phyloP scores from a whole-genome alignment of 78 protist species.

The Pelomyxa schiedti region DNA sequence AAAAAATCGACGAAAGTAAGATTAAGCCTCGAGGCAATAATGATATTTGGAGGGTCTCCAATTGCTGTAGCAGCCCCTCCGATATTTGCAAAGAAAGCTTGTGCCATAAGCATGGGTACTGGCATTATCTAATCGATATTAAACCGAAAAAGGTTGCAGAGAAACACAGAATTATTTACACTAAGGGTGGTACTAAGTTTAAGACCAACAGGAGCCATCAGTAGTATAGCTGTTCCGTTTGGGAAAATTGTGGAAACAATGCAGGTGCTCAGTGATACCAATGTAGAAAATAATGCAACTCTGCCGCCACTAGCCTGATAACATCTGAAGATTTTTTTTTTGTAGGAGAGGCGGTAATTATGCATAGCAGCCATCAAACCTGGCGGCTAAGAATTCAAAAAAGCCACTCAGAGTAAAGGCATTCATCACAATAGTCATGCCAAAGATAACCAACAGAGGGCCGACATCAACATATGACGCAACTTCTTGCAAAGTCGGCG shows the following conservation, averaged over 20 bases:
- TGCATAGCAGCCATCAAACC: neutral
- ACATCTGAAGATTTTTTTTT: no score
- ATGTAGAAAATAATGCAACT: neutral
- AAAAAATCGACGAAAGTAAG: no score
- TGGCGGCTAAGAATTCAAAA: neutral
- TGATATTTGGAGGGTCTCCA: slow-evolving; percentile 73
- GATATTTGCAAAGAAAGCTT: slow-evolving; percentile 38
- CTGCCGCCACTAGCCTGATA: neutral
- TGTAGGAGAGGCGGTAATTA: no score
- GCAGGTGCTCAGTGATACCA: slow-evolving; percentile 12
- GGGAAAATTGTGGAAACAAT: slow-evolving; percentile 45
- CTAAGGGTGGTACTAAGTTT: no score
- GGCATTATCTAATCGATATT: slow-evolving; percentile 11
- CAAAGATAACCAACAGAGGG: neutral
- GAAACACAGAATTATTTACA: no score
- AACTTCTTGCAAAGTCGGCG: no score
- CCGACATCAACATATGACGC: neutral
- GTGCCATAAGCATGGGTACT: slow-evolving; percentile 14
- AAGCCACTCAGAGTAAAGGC: neutral
- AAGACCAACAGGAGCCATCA: slow-evolving; percentile 50
- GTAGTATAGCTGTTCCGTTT: slow-evolving; percentile 53
- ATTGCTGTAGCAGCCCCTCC: slow-evolving; percentile 64
- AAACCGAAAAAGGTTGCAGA: slow-evolving; percentile 11
- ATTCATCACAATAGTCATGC: neutral
- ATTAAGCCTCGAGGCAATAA: no score